phyloP scores from a whole-genome alignment of 768 basidiomycete genomes.

The Russula ochroleuca region DNA sequence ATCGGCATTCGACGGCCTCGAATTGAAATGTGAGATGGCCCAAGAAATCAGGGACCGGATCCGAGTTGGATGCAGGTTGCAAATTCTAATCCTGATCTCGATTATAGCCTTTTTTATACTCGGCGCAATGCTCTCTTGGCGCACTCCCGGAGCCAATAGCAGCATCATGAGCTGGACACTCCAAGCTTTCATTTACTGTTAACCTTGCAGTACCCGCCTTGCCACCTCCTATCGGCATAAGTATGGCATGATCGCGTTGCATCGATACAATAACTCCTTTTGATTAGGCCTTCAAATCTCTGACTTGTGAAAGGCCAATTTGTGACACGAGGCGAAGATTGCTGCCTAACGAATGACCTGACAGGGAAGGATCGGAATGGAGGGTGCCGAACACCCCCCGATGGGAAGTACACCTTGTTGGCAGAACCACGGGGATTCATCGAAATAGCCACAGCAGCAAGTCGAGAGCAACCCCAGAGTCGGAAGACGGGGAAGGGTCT shows the following conservation, averaged over 20 bases:
- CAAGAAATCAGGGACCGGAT: background rate
- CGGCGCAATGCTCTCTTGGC: too few species aligned
- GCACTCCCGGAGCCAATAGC: too few species aligned
- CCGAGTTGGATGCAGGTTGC: background rate
- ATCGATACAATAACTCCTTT: too few species aligned
- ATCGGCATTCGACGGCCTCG: background rate
- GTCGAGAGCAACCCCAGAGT: constrained; percentile 9
- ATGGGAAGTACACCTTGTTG: constrained; percentile 14
- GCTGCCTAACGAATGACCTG: constrained; percentile 3
- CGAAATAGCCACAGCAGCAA: constrained; percentile 8
- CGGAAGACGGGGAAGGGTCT: background rate
- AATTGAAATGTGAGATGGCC: background rate
- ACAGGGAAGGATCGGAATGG: constrained; percentile 5
- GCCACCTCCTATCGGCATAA: too few species aligned
- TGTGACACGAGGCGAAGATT: background rate
- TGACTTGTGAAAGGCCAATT: background rate
- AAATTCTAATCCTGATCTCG: background rate
- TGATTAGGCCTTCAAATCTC: too few species aligned
- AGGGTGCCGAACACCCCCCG: constrained; percentile 13
- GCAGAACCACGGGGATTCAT: constrained; percentile 15
- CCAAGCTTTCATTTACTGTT: too few species aligned
- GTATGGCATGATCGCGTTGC: too few species aligned
- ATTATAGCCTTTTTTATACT: background rate
- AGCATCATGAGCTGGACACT: too few species aligned
- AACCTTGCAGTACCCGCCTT: too few species aligned